Base-by-base conservation (phyloP, 108 stramenopile genomes). In the Pseudonitzschia pungens region DNA sequence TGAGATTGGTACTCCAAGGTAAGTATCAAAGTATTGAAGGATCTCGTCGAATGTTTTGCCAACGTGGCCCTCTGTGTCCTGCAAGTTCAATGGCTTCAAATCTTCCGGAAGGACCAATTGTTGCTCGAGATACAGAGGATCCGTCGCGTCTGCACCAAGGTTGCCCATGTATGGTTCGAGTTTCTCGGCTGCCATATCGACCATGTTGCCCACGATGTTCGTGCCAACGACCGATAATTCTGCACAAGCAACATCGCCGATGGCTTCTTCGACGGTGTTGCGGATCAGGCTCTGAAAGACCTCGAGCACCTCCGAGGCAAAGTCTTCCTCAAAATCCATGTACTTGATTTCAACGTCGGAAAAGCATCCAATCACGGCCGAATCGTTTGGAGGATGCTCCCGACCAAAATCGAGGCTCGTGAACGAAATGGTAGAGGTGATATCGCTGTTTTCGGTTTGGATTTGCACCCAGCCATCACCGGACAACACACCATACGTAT, bases 291-390 rank as follows among this genome's bases (percentile, higher is more conserved):
- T 32, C 72, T 90, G 85, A 58, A 90, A 86, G 36, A 71, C 41
- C 64, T 83, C 73, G 15, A 88, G 69, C 29, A 88, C 79, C 15
- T 69, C 71, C 0, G 71, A 86, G 12, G 81, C 71, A 18, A 88
- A 55, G 12, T 83, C 84, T 22, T 83, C 87, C 26, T 81, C 75
- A 29, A 88, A 90, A 12, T 80, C 68, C 86, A 90, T 74, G 21
- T 82, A 65, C 12, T 50, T 59, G 55, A 88, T 84, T n/a, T 77
- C 21, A 10, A 88, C 71, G 51, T 78, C 74, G 6, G 84, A 51
- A 16, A 50, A 58, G 59, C 89, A 90, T 15, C 48, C 50, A 9
- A 75, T 28, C 0, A 90, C 68, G 29, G 42, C 32, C 16, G 80
- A 77, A 52, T 69, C 66, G 0, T 31, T 74, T 1, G 89, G 89